Conservation (phyloP, 2,329 filamentous ascomycete species). For the Nothophoma quercina region DNA sequence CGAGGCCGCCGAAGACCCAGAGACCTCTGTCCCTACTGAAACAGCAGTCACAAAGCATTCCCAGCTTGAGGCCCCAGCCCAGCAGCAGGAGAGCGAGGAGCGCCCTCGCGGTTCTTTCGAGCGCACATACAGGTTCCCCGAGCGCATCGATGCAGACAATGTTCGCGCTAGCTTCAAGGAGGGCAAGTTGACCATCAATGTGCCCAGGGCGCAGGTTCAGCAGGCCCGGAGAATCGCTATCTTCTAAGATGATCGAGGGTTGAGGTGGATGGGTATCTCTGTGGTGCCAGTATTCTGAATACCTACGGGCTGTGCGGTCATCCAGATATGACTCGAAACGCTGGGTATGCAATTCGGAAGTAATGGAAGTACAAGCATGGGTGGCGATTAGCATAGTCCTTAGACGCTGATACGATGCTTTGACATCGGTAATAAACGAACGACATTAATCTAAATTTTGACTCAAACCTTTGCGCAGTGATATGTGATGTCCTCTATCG, state of each 20-base stretch:
- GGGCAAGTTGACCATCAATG: constrained; percentile 68
- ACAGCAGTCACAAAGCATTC: constrained; percentile 28
- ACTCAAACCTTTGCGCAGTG: neutral
- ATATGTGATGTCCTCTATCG: neutral
- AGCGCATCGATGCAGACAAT: constrained; percentile 66
- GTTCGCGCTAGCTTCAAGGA: constrained; percentile 71
- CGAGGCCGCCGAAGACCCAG: constrained; percentile 4
- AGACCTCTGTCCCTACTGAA: constrained; percentile 17
- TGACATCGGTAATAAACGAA: neutral
- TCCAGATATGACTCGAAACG: too few relatives aligned
- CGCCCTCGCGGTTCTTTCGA: constrained; percentile 72
- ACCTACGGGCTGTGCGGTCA: too few relatives aligned
- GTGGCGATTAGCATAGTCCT: neutral
- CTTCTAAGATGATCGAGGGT: constrained; percentile 21
- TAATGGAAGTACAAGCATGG: constrained; percentile 1
- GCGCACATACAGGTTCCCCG: constrained; percentile 73
- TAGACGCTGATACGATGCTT: neutral
- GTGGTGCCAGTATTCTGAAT: too few relatives aligned
- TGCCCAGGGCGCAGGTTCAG: constrained; percentile 65
- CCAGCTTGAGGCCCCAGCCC: constrained; percentile 26
- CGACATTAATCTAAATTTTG: neutral
- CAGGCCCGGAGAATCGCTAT: constrained; percentile 40
- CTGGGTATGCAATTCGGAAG: too few relatives aligned
- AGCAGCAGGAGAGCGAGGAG: constrained; percentile 52
- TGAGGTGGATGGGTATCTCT: neutral